Base-by-base conservation (phyloP, 2,329 filamentous ascomycete species). In the Aschersonia sp. region DNA sequence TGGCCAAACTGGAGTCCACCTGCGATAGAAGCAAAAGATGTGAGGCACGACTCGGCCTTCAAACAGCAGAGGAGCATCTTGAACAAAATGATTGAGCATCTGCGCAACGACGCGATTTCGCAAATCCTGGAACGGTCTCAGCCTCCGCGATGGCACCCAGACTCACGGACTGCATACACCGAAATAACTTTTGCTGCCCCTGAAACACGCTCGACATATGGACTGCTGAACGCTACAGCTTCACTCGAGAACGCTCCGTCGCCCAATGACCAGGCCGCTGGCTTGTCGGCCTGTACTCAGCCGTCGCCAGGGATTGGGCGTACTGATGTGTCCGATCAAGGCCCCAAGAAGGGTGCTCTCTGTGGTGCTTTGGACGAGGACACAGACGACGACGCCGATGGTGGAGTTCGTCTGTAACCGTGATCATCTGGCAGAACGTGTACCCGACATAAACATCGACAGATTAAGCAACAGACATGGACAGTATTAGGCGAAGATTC, bases 1-100 rank as follows among this genome's bases (percentile, higher is more conserved):
- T 48, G 45, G 47, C 3, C 42, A 3, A 51, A 41, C 31, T 51
- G 50, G 50, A 48, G 48, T 40, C 31, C 32, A n/a, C 29, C 40
- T 45, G 45, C 31, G 31, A 12, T 47, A 30, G 30, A n/a, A 28
- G 12, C 35, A 5, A 4, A 7, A 2, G 43, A 9, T 20, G 30
- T 31, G 3, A 44, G 46, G n/a, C 7, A 31, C 4, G 41, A 51
- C 31, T 7, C 6, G 1, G 32, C 38, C 3, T 51, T 43, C 31
- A 5, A 42, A 28, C 43, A 31, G 32, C 50, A 51, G 45, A 47
- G 47, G 9, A 10, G 46, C 40, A 20, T 51, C 4, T 42, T 51
- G 32, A 50, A 31, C 50, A 48, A 42, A 30, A 48, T 51, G 12
- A 48, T 30, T 9, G 20, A 45, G 4, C 29, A 10, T 20, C 30